Percentiles rank a stretch among this genome's conserved stretches.
Conservation (phyloP, 345 rosid genomes). For the Rubroshorea leprosula region DNA sequence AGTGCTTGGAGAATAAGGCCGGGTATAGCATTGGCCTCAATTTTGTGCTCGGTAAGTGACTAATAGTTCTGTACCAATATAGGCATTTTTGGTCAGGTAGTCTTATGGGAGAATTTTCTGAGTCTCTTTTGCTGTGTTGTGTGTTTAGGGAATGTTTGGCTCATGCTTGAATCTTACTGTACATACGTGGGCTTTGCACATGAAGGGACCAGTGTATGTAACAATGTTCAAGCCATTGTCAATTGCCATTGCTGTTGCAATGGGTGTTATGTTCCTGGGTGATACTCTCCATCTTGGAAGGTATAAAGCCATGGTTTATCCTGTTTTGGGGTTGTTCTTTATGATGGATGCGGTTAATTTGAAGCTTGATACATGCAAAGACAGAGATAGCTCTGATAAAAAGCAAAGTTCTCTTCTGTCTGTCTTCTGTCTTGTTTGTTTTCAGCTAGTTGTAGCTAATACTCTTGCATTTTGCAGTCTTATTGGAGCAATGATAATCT, state of each 20-base stretch:
- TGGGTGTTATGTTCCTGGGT: constrained; percentile 63
- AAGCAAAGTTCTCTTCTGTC: background rate
- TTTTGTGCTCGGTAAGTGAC: constrained; percentile 68
- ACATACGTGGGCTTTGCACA: constrained; percentile 54
- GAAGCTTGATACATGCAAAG: no score
- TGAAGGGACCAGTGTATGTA: constrained; percentile 71
- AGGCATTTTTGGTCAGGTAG: constrained; percentile 15
- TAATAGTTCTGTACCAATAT: background rate
- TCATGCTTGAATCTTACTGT: constrained; percentile 49
- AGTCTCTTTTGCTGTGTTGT: background rate
- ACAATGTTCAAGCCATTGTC: constrained; percentile 76
- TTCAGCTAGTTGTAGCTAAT: no score
- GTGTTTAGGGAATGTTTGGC: constrained; percentile 56
- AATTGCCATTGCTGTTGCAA: constrained; percentile 61
- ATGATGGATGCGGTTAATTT: no score
- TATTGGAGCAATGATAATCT: constrained; percentile 64
- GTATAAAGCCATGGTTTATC: constrained; percentile 18
- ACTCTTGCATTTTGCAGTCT: constrained; percentile 33
- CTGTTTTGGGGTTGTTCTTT: no score
- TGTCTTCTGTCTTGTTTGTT: background rate
- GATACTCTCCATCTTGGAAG: constrained; percentile 74
- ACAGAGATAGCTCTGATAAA: constrained; percentile 14
- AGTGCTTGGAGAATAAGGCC: constrained; percentile 57
- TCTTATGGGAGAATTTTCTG: background rate
- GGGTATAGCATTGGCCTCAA: constrained; percentile 47